These are phyloP conservation scores for Colletotrichum aenigma DNA, from an alignment of 2,329 filamentous ascomycete species.

Conservation along the genomic window DNA sequence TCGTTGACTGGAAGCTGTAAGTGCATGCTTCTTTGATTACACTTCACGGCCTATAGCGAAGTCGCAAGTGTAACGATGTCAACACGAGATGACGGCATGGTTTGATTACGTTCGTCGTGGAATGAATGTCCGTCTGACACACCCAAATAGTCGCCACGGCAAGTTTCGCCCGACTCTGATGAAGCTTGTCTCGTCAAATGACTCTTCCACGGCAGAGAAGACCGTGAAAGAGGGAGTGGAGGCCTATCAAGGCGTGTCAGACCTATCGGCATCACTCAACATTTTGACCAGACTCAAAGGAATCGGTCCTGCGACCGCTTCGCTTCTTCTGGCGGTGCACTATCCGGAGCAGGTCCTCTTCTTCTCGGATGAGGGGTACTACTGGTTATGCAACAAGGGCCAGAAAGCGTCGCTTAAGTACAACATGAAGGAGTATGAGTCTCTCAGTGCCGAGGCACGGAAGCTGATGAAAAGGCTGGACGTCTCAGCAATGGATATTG, in stretches of 20 bases:
- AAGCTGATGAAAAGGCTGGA: slow-evolving; percentile 51
- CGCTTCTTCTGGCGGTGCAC: slow-evolving; percentile 71
- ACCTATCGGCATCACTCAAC: slow-evolving; percentile 49
- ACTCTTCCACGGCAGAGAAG: slow-evolving; percentile 44
- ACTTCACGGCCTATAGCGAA: not conserved
- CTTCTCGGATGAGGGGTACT: slow-evolving; percentile 81
- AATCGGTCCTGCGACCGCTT: slow-evolving; percentile 80
- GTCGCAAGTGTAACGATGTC: not conserved
- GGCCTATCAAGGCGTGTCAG: slow-evolving; percentile 42
- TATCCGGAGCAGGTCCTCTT: slow-evolving; percentile 67
- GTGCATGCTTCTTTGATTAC: slow-evolving; percentile 29
- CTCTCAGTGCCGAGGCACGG: slow-evolving; percentile 50
- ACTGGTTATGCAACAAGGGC: slow-evolving; percentile 68
- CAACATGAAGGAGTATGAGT: slow-evolving; percentile 68
- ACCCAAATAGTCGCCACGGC: slow-evolving; percentile 55
- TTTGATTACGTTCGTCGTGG: not conserved
- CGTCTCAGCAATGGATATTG: slow-evolving; percentile 65
- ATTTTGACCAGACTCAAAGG: slow-evolving; percentile 68
- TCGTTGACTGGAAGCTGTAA: slow-evolving; percentile 77
- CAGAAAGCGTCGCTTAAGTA: slow-evolving; percentile 67
- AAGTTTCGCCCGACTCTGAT: slow-evolving; percentile 66
- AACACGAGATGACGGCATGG: not conserved
- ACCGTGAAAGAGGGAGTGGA: slow-evolving; percentile 58
- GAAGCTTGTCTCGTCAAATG: slow-evolving; percentile 67
- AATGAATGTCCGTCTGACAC: not conserved